A percentile compares a stretch with the other conserved stretches of the same genome.
These are phyloP conservation scores for Sporobolomyces pararoseus DNA, from an alignment of 768 basidiomycete genomes.

Conservation along the genomic window DNA sequence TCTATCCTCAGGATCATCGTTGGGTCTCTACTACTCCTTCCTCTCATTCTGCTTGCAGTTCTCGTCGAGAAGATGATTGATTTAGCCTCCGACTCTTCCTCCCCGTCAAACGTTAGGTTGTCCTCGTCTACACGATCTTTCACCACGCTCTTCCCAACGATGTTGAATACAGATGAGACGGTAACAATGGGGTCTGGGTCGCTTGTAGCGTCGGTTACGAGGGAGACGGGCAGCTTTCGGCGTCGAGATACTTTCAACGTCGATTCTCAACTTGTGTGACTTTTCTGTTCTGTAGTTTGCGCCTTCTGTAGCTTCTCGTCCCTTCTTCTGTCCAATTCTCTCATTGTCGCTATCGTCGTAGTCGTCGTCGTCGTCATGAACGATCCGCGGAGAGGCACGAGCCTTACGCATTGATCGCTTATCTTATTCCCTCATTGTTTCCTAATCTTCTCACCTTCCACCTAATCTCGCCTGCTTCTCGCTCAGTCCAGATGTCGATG, in stretches of 20 bases:
- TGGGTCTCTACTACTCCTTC: conserved; percentile 5
- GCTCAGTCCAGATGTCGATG: background rate
- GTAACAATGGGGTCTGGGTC: background rate
- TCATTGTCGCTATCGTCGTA: background rate
- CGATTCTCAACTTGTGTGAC: conserved; percentile 8
- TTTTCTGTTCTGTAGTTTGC: too few species aligned
- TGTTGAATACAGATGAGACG: background rate
- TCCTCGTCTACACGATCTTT: background rate
- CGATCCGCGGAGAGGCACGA: background rate
- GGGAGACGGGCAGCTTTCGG: background rate
- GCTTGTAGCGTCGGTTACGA: background rate
- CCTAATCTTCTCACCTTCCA: background rate
- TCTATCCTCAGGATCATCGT: conserved; percentile 23
- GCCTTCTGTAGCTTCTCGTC: background rate
- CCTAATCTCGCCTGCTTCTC: background rate
- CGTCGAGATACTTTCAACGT: background rate
- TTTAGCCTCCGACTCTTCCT: background rate
- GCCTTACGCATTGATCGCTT: background rate
- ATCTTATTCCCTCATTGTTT: background rate
- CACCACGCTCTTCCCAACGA: conserved; percentile 3
- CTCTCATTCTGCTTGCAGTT: conserved; percentile 13
- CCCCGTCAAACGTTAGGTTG: background rate
- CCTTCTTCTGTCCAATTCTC: background rate
- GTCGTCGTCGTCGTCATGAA: background rate
- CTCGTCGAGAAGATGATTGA: background rate